A percentile compares a stretch with the other conserved stretches of the same genome.
phyloP scores from a whole-genome alignment of 108 stramenopile genomes.

The Stephanodiscus minutulus region DNA sequence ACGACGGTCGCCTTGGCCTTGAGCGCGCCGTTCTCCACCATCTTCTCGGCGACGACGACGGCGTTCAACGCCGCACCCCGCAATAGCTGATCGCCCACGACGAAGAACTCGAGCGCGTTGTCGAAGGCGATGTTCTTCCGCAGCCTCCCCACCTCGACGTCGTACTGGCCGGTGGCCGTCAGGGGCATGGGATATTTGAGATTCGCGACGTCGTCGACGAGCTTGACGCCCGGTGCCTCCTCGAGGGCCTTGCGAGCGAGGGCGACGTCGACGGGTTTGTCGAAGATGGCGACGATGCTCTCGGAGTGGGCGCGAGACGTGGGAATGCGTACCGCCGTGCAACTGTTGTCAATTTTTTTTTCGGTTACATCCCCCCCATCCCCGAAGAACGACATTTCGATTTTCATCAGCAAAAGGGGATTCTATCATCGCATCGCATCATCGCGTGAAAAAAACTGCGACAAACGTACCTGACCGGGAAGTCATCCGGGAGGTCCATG shows the following conservation, averaged over 20 bases:
- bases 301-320: constrained; percentile 98
- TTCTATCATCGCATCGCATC: neutral
- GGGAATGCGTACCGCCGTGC: constrained; percentile 97
- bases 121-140: constrained; percentile 87
- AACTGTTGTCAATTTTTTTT: constrained; percentile 37
- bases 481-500: constrained; percentile 76
- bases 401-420: neutral
- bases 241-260: constrained; percentile 75
- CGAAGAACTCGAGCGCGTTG: constrained; percentile 96
- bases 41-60: constrained; percentile 93
- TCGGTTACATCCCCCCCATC: no score
- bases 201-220: constrained; percentile 76
- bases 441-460: neutral
- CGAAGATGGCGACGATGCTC: constrained; percentile 92
- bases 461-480: constrained; percentile 61
- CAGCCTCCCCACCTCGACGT: constrained; percentile 94
- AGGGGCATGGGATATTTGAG: constrained; percentile 95
- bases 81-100: constrained; percentile 96
- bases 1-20: constrained; percentile 31
- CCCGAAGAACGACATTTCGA: no score
- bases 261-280: constrained; percentile 81
- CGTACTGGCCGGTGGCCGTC: constrained; percentile 93
- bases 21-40: constrained; percentile 81
- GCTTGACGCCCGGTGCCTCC: constrained; percentile 80
- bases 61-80: constrained; percentile 98